Percentiles rank a stretch among this genome's conserved stretches.
Evolutionary conservation across 768 basidiomycete species (phyloP).

Genomic region (Termitomyces eurrhizus): DNA sequence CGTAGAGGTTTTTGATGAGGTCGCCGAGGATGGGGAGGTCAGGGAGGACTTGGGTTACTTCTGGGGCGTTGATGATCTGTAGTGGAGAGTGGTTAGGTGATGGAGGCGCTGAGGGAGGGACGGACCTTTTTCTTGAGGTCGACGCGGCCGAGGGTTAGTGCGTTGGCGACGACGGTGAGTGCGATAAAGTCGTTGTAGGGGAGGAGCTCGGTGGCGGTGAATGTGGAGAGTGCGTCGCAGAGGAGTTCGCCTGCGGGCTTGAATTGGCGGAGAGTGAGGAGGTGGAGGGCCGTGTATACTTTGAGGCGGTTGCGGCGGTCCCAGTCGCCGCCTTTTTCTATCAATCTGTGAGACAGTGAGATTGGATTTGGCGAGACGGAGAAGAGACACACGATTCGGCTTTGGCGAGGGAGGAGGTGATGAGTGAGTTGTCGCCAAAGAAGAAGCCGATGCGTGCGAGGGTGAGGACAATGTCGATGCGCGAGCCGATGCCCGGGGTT

Average conservation of each 20-base stretch:
- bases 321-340: slow-evolving; percentile 98
- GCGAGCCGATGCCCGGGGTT: slow-evolving; percentile 86
- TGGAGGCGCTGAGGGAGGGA: too few species aligned
- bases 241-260: slow-evolving; percentile 81
- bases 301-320: slow-evolving; percentile 95
- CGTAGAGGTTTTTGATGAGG: slow-evolving; percentile 83
- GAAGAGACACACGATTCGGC: slow-evolving; percentile 67
- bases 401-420: slow-evolving; percentile 66
- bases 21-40: slow-evolving; percentile 81
- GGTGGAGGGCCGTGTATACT: slow-evolving; percentile 87
- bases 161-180: slow-evolving; percentile 76
- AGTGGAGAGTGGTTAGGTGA: too few species aligned
- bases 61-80: slow-evolving; percentile 81
- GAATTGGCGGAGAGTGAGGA: slow-evolving; percentile 88
- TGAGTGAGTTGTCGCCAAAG: slow-evolving; percentile 73
- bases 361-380: background rate
- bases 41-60: slow-evolving; percentile 82
- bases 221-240: slow-evolving; percentile 89
- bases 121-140: slow-evolving; percentile 89
- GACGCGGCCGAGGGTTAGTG: slow-evolving; percentile 71
- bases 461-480: slow-evolving; percentile 90
- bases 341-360: slow-evolving; percentile 49
- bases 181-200: slow-evolving; percentile 89
- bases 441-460: slow-evolving; percentile 90
- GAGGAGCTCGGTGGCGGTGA: slow-evolving; percentile 88